These are phyloP conservation scores for Abeoforma whisleri DNA, from an alignment of 78 protist genomes.

Conservation along the genomic window DNA sequence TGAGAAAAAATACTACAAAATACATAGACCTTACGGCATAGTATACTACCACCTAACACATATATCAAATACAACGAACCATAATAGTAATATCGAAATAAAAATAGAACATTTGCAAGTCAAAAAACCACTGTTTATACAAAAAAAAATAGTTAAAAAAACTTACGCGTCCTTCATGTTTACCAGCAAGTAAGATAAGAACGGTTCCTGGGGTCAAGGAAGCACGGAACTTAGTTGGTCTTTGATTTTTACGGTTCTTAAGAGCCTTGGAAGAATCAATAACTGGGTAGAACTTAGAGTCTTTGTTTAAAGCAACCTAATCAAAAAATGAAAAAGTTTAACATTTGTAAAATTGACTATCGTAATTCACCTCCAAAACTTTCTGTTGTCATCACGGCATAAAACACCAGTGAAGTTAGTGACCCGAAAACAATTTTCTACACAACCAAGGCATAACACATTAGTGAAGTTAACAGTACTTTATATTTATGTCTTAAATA, in stretches of 20 bases:
- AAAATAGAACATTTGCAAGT: no score
- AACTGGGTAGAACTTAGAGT: constrained; percentile 44
- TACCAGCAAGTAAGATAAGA: constrained; percentile 90
- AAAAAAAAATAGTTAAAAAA: not conserved
- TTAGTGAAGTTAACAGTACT: no score
- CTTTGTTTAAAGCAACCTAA: constrained; percentile 3
- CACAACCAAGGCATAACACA: no score
- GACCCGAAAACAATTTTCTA: no score
- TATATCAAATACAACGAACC: no score
- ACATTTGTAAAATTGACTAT: constrained; percentile 22
- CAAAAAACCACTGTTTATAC: not conserved
- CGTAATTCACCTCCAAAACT: no score
- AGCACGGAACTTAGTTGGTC: constrained; percentile 65
- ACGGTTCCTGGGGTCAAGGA: constrained; percentile 91
- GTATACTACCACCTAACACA: not conserved
- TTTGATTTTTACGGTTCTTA: constrained; percentile 28
- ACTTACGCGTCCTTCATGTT: constrained; percentile 72
- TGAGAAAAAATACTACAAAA: not conserved
- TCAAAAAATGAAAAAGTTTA: not conserved
- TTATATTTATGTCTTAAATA: no score
- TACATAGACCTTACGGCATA: not conserved
- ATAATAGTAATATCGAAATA: no score
- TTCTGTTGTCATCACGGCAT: no score
- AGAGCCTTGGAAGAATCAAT: constrained; percentile 30
- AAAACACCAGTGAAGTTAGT: no score